phyloP scores from a whole-genome alignment of 2,329 filamentous ascomycete species.

The Lojkania enalia region DNA sequence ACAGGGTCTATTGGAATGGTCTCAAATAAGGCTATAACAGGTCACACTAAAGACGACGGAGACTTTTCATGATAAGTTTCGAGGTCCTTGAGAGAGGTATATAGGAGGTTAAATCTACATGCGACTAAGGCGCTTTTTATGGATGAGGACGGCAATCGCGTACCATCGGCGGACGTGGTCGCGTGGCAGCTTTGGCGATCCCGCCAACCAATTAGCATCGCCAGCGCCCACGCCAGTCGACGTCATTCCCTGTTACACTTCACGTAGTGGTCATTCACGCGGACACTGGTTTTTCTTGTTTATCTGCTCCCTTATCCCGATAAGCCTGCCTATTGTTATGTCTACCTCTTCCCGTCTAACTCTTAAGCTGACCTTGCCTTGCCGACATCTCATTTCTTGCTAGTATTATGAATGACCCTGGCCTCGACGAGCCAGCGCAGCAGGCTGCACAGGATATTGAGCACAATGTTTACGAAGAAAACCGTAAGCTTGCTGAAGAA shows the following conservation, averaged over 20 bases:
- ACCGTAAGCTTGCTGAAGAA: constrained; percentile 42
- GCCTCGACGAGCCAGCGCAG: constrained; percentile 54
- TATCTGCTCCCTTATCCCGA: not conserved
- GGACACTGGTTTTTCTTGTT: not conserved
- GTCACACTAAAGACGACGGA: too few relatives aligned
- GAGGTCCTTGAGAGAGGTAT: too few relatives aligned
- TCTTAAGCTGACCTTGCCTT: not conserved
- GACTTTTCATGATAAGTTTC: too few relatives aligned
- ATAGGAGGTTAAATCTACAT: too few relatives aligned
- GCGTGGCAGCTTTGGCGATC: constrained; percentile 3
- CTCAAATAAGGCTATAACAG: too few relatives aligned
- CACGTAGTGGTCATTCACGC: not conserved
- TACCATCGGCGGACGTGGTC: too few relatives aligned
- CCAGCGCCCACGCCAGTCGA: constrained; percentile 2
- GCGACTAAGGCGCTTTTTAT: too few relatives aligned
- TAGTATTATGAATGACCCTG: constrained; percentile 38
- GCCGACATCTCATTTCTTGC: too few relatives aligned
- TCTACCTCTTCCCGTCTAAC: not conserved
- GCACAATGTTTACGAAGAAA: constrained; percentile 34
- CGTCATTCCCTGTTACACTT: constrained; percentile 11
- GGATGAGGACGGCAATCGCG: too few relatives aligned
- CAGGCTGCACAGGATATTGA: constrained; percentile 53
- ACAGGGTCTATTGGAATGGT: too few relatives aligned
- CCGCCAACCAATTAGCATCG: constrained; percentile 10
- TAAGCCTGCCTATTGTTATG: not conserved